phyloP scores from a whole-genome alignment of 805 yeast genomes.

The Metschnikowia reukaufii region DNA sequence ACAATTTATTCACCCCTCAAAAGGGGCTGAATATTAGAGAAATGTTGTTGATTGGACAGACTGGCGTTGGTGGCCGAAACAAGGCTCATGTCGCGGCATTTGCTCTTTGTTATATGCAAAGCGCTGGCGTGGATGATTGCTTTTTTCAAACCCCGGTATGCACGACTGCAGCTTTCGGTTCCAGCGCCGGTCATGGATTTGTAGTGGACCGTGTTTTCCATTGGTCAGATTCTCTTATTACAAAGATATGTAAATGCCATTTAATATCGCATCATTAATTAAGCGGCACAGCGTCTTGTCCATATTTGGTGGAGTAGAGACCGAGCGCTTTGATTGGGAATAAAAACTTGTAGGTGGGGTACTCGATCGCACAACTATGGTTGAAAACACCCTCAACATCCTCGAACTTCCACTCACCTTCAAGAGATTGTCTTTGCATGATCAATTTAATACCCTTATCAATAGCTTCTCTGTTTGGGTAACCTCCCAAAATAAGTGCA shows the following conservation, averaged over 20 bases:
- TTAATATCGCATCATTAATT: background rate
- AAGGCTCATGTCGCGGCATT: conserved; percentile 2
- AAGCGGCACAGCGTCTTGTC: conserved; percentile 14
- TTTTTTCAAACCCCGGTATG: conserved; percentile 10
- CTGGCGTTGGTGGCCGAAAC: background rate
- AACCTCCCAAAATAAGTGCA: conserved; percentile 75
- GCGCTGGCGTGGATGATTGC: background rate
- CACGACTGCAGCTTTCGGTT: conserved; percentile 6
- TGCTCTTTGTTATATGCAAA: background rate
- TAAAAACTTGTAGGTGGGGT: conserved; percentile 86
- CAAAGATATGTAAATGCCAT: background rate
- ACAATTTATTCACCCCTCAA: background rate
- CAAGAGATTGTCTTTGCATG: conserved; percentile 60
- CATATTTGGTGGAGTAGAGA: conserved; percentile 45
- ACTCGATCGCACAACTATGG: conserved; percentile 87
- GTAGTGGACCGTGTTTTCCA: background rate
- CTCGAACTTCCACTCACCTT: conserved; percentile 87
- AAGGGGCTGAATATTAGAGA: background rate
- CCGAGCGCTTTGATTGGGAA: conserved; percentile 95
- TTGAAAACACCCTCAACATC: conserved; percentile 95
- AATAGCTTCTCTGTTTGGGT: conserved; percentile 67
- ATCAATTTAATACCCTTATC: conserved; percentile 62
- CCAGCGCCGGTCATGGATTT: too few species aligned
- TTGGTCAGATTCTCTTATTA: background rate
- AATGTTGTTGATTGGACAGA: background rate